A percentile compares a stretch with the other conserved stretches of the same genome.
These are phyloP conservation scores for Cnidoscolus chayamansa DNA, from an alignment of 441 rosid genomes.

Conservation along the genomic window DNA sequence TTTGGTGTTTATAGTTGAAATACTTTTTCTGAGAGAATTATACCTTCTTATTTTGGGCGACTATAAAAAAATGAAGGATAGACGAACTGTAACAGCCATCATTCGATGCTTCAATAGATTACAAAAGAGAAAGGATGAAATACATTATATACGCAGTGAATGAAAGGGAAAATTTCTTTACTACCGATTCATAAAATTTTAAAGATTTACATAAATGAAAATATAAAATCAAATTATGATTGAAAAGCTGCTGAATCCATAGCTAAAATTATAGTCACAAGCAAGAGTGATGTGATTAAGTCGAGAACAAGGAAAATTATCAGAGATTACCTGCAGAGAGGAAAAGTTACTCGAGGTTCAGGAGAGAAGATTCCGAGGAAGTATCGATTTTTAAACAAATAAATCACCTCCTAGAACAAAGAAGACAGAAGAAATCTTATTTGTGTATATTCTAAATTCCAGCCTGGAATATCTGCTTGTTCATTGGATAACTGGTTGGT, in stretches of 20 bases:
- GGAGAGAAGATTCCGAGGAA: neutral
- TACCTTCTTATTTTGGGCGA: slow-evolving; percentile 96
- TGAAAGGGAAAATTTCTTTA: neutral
- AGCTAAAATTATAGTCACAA: no score
- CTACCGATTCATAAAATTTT: no score
- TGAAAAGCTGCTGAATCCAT: no score
- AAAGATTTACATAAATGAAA: no score
- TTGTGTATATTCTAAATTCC: neutral
- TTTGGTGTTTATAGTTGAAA: no score
- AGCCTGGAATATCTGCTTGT: neutral
- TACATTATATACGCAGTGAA: neutral
- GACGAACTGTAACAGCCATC: slow-evolving; percentile 68
- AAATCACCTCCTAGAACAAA: neutral
- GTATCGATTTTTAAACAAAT: neutral
- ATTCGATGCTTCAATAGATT: neutral
- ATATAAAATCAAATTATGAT: no score
- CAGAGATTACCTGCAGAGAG: neutral
- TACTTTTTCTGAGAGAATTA: neutral
- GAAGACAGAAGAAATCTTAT: neutral
- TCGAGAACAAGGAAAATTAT: no score
- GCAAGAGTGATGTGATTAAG: no score
- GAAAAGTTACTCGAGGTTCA: neutral
- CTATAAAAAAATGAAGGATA: slow-evolving; percentile 72
- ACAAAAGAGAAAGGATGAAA: neutral
- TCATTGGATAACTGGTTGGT: no score